phyloP scores from a whole-genome alignment of 2,329 filamentous ascomycete genomes.

The Beauveria sp. region DNA sequence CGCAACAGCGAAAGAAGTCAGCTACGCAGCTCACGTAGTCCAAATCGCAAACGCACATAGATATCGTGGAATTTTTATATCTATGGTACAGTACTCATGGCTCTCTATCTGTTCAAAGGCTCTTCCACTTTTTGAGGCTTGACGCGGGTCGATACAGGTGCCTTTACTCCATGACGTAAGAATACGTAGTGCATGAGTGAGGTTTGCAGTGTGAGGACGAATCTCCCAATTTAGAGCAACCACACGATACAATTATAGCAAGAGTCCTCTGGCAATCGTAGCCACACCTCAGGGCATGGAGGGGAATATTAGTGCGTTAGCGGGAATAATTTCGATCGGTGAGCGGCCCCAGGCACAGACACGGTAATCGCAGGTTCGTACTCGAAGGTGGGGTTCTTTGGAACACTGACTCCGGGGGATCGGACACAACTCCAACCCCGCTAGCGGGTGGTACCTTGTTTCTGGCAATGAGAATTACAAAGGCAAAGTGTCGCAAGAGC shows the following conservation, averaged over 20 bases:
- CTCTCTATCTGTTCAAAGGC: neutral
- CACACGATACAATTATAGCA: too few relatives aligned
- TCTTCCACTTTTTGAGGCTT: neutral
- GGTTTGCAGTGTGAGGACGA: neutral
- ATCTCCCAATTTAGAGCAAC: neutral
- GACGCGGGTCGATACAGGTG: neutral
- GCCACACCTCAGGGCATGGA: neutral
- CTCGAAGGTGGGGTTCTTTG: too few relatives aligned
- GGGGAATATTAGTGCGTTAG: neutral
- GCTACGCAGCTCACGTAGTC: too few relatives aligned
- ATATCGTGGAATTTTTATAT: neutral
- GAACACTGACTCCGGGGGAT: too few relatives aligned
- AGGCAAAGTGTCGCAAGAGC: too few relatives aligned
- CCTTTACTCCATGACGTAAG: neutral
- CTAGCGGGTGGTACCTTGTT: too few relatives aligned
- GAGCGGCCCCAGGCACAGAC: neutral
- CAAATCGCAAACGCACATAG: neutral
- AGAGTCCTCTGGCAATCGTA: too few relatives aligned
- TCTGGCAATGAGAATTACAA: too few relatives aligned
- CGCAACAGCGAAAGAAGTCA: too few relatives aligned
- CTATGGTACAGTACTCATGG: neutral
- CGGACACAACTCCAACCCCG: too few relatives aligned
- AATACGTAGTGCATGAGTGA: neutral
- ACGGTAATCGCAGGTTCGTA: too few relatives aligned
- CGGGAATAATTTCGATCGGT: neutral